Evolutionary conservation across 1,284 basidiomycete genomes (phyloP), one percentile per base, ranked within the genome.

Genomic region (Earliella scabrosa): DNA sequence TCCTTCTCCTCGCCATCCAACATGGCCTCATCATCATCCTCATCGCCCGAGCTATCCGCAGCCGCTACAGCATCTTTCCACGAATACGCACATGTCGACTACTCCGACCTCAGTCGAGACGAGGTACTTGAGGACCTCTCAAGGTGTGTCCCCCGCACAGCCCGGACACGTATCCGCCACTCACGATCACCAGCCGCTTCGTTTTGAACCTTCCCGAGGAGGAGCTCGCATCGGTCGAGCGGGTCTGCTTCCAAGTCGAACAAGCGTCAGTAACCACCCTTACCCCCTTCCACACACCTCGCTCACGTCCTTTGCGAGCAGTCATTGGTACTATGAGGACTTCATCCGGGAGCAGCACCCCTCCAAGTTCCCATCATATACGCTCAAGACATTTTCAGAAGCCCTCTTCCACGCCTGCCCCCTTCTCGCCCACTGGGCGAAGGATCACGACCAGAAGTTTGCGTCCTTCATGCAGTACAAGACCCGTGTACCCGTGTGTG

Each of bases 281-380:
- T 54, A 58, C 34, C 63, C 58, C 39, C 53, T 44, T 66, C 18
- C 52, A 41, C 32, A 5, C 10, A 16, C 41, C n/a, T 49, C 31
- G 39, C 38, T 49, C 32, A 57, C 40, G 24, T 20, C 20, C 43
- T 35, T 51, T 50, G 39, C 44, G 31, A 3, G 13, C 70, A 97
- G 95, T 18, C 97, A 99, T 73, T 99, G 97, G 97, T 99, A 95
- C 75, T 99, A 99, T 71, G 97, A 99, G 77, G 97, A 99, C 74
- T 99, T 98, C 67, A 87, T 99, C 60, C 90, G 97, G 40, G 93
- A 95, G 71, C 82, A 91, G 70, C 94, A 97, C 64, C 89, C 91
- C 2, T 49, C 56, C 27, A 84, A 87, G 52, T 86, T 98, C 34
- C 96, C 95, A 1, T 92, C 95, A 1, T 80, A 94, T 58, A 85